Evolutionary conservation across 352 stramenopile genomes (phyloP).

Genomic region (Phytophthora hybrid): DNA sequence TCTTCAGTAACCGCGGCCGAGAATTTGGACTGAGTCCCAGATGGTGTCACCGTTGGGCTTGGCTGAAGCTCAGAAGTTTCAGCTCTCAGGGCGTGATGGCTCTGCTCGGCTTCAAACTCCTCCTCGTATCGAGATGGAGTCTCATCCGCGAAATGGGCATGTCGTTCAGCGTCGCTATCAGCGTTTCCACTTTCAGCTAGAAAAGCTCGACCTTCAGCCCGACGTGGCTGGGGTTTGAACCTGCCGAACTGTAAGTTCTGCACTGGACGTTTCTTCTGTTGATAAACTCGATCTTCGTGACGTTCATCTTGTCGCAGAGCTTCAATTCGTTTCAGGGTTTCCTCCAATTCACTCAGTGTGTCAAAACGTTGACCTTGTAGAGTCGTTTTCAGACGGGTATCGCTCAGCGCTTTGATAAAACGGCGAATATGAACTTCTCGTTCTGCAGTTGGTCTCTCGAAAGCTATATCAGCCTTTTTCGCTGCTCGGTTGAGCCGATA

Average conservation of each 20-base stretch:
- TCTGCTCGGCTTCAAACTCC: background rate
- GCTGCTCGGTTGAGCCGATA: background rate
- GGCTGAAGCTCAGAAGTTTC: background rate
- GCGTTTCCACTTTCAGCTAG: background rate
- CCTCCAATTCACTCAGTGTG: background rate
- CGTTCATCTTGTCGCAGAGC: background rate
- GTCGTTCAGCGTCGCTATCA: background rate
- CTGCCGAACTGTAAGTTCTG: too few relatives aligned
- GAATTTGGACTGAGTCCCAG: too few relatives aligned
- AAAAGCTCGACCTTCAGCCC: too few relatives aligned
- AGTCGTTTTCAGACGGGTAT: background rate
- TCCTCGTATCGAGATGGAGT: background rate
- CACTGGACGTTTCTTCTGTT: too few relatives aligned
- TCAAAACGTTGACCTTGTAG: background rate
- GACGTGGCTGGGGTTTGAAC: too few relatives aligned
- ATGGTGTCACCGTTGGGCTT: background rate
- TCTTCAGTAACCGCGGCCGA: too few relatives aligned
- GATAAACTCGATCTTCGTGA: background rate
- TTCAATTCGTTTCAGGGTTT: background rate
- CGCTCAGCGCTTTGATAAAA: background rate
- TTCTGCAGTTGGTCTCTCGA: background rate
- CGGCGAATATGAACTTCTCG: background rate
- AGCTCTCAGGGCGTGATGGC: background rate
- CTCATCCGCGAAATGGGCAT: background rate
- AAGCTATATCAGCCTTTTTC: background rate